Percentiles rank a stretch among this genome's conserved stretches.
phyloP scores from a whole-genome alignment of 768 basidiomycete species.

The Termitomyces sp. region DNA sequence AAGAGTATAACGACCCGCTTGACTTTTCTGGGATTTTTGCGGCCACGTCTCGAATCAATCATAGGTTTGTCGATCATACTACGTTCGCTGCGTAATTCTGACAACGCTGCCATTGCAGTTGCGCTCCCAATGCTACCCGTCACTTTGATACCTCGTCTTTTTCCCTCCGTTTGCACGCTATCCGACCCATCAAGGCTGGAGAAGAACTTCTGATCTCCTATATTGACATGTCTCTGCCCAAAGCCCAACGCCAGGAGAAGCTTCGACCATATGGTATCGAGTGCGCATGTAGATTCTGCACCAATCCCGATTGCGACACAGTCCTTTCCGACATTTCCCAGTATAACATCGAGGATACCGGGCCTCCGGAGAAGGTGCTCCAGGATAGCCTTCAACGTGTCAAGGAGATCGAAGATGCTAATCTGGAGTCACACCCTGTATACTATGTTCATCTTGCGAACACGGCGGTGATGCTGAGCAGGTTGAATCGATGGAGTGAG shows the following conservation, averaged over 20 bases:
- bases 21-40: background rate
- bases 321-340: too few relatives aligned
- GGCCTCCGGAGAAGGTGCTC: too few relatives aligned
- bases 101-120: conserved; percentile 15
- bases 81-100: background rate
- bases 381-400: too few relatives aligned
- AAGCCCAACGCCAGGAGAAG: conserved; percentile 22
- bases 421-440: too few relatives aligned
- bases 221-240: conserved; percentile 12
- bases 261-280: conserved; percentile 30
- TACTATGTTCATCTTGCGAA: too few relatives aligned
- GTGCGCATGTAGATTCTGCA: conserved; percentile 33
- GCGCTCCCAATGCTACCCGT: conserved; percentile 21
- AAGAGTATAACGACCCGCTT: background rate
- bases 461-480: too few relatives aligned
- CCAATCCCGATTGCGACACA: conserved; percentile 8
- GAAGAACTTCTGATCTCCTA: conserved; percentile 35
- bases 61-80: background rate
- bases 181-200: conserved; percentile 27
- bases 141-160: conserved; percentile 26
- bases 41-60: background rate
- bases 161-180: conserved; percentile 27
- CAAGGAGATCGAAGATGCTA: too few relatives aligned
- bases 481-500: background rate
- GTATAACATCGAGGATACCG: too few relatives aligned